phyloP scores from a whole-genome alignment of 1,284 basidiomycete species.

The Ceratobasidium sp. region DNA sequence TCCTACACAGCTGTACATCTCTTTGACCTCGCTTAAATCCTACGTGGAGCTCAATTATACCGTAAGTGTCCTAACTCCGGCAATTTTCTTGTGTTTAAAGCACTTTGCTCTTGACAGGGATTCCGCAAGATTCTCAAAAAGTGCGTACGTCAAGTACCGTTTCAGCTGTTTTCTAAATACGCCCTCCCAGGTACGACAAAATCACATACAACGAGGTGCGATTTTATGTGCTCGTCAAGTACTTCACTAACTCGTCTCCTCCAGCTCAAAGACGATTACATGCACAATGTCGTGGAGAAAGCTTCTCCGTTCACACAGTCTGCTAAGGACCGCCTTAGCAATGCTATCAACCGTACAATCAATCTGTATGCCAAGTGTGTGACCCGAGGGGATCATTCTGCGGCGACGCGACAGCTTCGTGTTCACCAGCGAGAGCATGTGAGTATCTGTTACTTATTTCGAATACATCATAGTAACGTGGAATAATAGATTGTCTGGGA shows the following conservation, averaged over 20 bases:
- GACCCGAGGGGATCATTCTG: slow-evolving; percentile 76
- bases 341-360: slow-evolving; percentile 72
- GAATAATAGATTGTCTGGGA: slow-evolving; percentile 82
- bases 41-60: slow-evolving; percentile 95
- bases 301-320: slow-evolving; percentile 75
- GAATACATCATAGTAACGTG: not conserved
- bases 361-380: slow-evolving; percentile 90
- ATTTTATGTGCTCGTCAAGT: not conserved
- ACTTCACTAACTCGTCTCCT: not conserved
- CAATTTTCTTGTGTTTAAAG: not conserved
- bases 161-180: not conserved
- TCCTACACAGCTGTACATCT: slow-evolving; percentile 72
- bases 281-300: slow-evolving; percentile 79
- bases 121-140: slow-evolving; percentile 98
- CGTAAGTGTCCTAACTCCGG: slow-evolving; percentile 55
- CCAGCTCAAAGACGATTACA: slow-evolving; percentile 85
- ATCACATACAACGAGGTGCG: slow-evolving; percentile 82
- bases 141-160: slow-evolving; percentile 60
- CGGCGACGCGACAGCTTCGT: slow-evolving; percentile 85
- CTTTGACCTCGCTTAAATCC: slow-evolving; percentile 86
- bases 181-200: slow-evolving; percentile 85
- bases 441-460: not conserved
- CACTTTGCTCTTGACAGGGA: slow-evolving; percentile 54
- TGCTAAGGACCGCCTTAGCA: slow-evolving; percentile 75
- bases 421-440: slow-evolving; percentile 89